Base-by-base conservation (phyloP, 2,329 filamentous ascomycete species). In the Talaromyces sp. region DNA sequence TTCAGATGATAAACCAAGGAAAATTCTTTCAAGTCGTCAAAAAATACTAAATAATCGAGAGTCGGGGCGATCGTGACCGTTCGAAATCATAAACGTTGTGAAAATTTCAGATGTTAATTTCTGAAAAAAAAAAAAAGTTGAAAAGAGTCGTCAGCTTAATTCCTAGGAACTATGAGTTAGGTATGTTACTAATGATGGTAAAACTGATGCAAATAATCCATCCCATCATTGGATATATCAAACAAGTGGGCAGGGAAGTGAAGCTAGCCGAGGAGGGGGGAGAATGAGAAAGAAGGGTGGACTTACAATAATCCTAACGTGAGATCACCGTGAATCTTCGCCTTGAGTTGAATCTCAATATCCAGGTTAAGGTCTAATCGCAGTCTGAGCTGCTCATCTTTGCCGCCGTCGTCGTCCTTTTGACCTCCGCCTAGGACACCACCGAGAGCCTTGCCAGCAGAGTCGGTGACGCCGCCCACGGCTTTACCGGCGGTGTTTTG, bases 291-390 rank as follows among this genome's bases (percentile, higher is more conserved):
- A 25, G 25, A 60, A 57, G 23, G 57, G 55, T 5, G 60, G 7
- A 87, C 86, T 81, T 83, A 91, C 89, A 89, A 85, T 71, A 95
- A 82, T 67, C 87, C 88, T 67, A 95, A 77, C 37, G 90, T 92
- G 67, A 96, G 78, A 78, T 96, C 92, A 71, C 92, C 92, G 70
- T 92, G 87, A 67, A 95, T 92, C 75, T 88, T 88, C 21, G 91
- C 91, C 82, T 95, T 95, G 65, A 95, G 83, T 70, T 92, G 88
- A 65, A 95, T 90, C 76, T 95, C 91, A 57, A 95, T 83, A 68
- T 95, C 91, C 63, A 95, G 80, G 75, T 93, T 92, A 61, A 92
- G 79, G 72, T 93, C 91, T 23, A 95, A 79, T 40, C 87, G 84
- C 72, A 93, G 76, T 73, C 87, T 87, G 72, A 92, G 75, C 42